These are phyloP conservation scores for Diplodia scrobiculata DNA, from an alignment of 2,329 filamentous ascomycete genomes.

Conservation along the genomic window DNA sequence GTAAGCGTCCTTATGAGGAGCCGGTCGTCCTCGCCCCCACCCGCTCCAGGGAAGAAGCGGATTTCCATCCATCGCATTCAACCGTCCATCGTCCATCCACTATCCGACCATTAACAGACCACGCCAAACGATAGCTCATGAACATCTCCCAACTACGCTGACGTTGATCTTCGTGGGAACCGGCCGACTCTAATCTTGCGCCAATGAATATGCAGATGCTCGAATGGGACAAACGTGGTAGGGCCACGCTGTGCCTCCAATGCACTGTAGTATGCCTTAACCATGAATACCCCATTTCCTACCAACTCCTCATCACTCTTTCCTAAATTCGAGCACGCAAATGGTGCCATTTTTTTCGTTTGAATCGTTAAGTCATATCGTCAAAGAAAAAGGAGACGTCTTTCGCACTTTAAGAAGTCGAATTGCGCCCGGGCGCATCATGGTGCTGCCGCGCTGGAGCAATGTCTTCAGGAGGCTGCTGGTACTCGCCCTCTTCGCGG, in stretches of 20 bases:
- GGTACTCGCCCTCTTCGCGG: constrained; percentile 1
- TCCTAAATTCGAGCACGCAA: background rate
- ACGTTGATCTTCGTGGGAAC: background rate
- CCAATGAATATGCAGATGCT: constrained; percentile 18
- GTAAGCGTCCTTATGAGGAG: constrained; percentile 1
- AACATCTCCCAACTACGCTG: background rate
- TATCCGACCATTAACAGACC: background rate
- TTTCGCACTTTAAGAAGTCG: background rate
- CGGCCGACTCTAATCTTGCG: constrained; percentile 18
- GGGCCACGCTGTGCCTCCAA: constrained; percentile 5
- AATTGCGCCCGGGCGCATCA: constrained; percentile 4
- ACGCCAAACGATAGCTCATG: background rate
- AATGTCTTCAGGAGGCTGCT: constrained; percentile 5
- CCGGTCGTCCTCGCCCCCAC: background rate
- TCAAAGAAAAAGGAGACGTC: background rate
- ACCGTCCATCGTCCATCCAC: background rate
- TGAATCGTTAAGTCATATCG: constrained; percentile 16
- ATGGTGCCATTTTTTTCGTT: background rate
- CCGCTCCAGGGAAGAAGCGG: background rate
- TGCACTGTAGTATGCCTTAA: constrained; percentile 6
- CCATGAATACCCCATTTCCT: background rate
- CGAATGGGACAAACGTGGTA: background rate
- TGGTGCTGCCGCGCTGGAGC: background rate
- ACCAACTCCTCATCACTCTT: background rate
- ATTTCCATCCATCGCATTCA: background rate